Percentiles rank a stretch among this genome's conserved stretches.
Evolutionary conservation across 176 grass and related monocot species (phyloP).

Genomic region (Saccharum officinarum): DNA sequence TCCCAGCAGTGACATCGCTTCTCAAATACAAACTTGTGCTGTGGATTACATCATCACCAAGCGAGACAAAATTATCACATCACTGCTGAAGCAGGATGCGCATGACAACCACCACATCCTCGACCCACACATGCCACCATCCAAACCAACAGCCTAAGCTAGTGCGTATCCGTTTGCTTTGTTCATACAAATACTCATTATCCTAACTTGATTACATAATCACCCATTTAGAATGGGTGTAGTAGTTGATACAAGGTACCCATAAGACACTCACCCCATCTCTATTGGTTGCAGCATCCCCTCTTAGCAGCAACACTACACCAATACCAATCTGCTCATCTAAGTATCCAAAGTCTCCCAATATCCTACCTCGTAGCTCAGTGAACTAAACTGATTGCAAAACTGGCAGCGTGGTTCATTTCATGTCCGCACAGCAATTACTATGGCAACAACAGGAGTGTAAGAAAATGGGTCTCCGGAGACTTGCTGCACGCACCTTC

Average conservation of each 20-base stretch:
- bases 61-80: not conserved
- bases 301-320: not conserved
- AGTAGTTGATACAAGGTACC: not conserved
- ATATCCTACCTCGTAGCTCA: not conserved
- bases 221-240: not conserved
- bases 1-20: not conserved
- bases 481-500: conserved; percentile 59
- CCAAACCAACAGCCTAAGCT: not conserved
- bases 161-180: not conserved
- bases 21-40: not conserved
- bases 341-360: not conserved
- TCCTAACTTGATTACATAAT: not conserved
- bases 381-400: conserved; percentile 17
- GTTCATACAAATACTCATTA: not conserved
- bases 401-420: not conserved
- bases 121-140: not conserved
- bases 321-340: not conserved
- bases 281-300: not conserved
- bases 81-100: not conserved
- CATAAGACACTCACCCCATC: not conserved
- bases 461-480: not conserved
- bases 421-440: not conserved
- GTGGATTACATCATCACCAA: not conserved
- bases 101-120: not conserved
- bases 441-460: not conserved